Percentiles rank a stretch among this genome's conserved stretches.
These are phyloP conservation scores for Fusarium redolens DNA, from an alignment of 2,329 filamentous ascomycete species.

Conservation along the genomic window DNA sequence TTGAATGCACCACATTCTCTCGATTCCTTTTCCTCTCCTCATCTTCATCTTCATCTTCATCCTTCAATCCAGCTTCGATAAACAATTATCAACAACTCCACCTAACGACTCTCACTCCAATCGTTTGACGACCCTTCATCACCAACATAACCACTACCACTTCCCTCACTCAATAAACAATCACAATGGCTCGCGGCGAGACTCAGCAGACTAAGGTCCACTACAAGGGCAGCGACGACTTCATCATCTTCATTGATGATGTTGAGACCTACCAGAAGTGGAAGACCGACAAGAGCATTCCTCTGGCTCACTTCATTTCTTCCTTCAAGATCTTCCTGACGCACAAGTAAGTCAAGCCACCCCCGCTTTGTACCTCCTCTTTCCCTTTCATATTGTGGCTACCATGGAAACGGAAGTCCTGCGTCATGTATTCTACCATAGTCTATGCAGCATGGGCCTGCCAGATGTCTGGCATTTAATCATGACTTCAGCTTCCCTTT, in stretches of 20 bases:
- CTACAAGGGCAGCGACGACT: slow-evolving; percentile 80
- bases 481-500: not conserved
- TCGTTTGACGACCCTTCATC: slow-evolving; percentile 16
- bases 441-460: not conserved
- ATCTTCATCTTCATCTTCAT: slow-evolving; percentile 32
- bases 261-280: slow-evolving; percentile 78
- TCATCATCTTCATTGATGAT: slow-evolving; percentile 70
- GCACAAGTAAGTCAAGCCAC: slow-evolving; percentile 76
- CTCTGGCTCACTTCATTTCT: slow-evolving; percentile 86
- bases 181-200: slow-evolving; percentile 78
- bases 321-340: slow-evolving; percentile 91
- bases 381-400: not conserved
- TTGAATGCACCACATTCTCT: slow-evolving; percentile 7
- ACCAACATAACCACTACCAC: slow-evolving; percentile 23
- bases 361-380: slow-evolving; percentile 14
- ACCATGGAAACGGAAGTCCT: not conserved
- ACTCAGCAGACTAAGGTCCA: slow-evolving; percentile 80
- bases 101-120: slow-evolving; percentile 3
- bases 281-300: slow-evolving; percentile 81
- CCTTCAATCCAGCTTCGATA: slow-evolving; percentile 9
- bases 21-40: slow-evolving; percentile 19
- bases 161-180: slow-evolving; percentile 23
- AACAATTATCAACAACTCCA: not conserved
- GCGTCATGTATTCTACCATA: not conserved
- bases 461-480: not conserved